These are phyloP conservation scores for Huntiella abstrusa DNA, from an alignment of 2,329 filamentous ascomycete species.

Conservation along the genomic window DNA sequence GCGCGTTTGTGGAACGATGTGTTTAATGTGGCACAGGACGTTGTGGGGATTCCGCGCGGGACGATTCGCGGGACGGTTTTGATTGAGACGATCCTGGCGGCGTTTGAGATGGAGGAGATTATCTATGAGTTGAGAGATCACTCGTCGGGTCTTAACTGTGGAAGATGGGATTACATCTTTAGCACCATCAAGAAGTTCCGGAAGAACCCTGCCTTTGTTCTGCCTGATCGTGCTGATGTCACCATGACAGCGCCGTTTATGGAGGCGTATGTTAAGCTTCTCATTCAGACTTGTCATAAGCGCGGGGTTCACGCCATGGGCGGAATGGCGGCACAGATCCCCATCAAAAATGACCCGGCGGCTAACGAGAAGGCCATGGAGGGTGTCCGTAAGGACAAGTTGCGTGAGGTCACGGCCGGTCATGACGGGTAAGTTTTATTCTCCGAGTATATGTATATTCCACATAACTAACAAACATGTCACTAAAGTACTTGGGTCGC, in stretches of 20 bases:
- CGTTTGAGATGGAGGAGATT: constrained; percentile 99
- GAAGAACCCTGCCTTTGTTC: constrained; percentile 77
- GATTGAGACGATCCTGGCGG: constrained; percentile 93
- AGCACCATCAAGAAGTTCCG: constrained; percentile 99
- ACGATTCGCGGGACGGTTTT: constrained; percentile 90
- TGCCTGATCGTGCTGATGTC: constrained; percentile 76
- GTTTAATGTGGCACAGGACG: constrained; percentile 91
- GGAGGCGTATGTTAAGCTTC: constrained; percentile 87
- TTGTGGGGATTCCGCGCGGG: constrained; percentile 70
- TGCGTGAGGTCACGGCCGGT: constrained; percentile 83
- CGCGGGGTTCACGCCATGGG: constrained; percentile 98
- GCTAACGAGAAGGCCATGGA: constrained; percentile 94
- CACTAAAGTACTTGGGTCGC: constrained; percentile 64
- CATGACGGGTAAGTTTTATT: constrained; percentile 48
- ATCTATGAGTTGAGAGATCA: constrained; percentile 98
- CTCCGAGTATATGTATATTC: background rate
- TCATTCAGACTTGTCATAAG: constrained; percentile 96
- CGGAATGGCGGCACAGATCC: constrained; percentile 97
- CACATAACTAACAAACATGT: constrained; percentile 5
- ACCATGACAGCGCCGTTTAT: constrained; percentile 99
- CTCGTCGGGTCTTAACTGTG: constrained; percentile 91
- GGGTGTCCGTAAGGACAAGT: constrained; percentile 80
- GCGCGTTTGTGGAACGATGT: constrained; percentile 95
- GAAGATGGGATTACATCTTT: constrained; percentile 99
- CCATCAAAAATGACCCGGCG: constrained; percentile 82